Evolutionary conservation across 768 basidiomycete species (phyloP), one percentile per base, ranked within the genome.

Genomic region (Mycena rebaudengoi): DNA sequence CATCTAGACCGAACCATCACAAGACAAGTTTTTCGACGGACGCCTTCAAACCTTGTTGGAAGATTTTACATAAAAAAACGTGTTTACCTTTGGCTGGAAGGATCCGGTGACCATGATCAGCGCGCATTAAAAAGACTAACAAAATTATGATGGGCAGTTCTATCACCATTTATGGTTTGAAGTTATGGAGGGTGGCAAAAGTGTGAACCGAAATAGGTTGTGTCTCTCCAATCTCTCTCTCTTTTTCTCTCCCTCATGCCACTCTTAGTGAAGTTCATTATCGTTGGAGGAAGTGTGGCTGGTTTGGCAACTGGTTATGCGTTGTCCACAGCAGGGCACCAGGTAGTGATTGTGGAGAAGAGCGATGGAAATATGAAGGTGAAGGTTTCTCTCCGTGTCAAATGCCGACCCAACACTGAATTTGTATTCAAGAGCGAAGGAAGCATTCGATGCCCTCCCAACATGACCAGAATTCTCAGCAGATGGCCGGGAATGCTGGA

Each of bases 241-340:
- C 30, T 50, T 41, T 13, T 8, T 43, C 45, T 18, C 43, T 7
- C 26, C 37, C 46, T 26, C 58, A 59, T 59, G 58, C 45, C 58
- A 11, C 1, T 21, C 29, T 28, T 40, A 10, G 5, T 80, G 73
- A 77, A 77, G 57, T 70, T 76, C 26, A 68, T 80, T 30, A 71
- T 80, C 53, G 64, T 80, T 23, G 79, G 78, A 5, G 78, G 72
- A 12, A 77, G 78, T 1, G 72, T 79, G 51, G 74, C 74, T 13
- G 78, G 78, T 18, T 73, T 80, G 4, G 66, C 74, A 5, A 64
- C 72, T 26, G 78, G 75, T 39, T 74, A 73, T 53, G 70, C 77
- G 30, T 64, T 79, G 25, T 74, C 67, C 3, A 28, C 29, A 21
- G 43, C 64, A 7, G 64, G 64, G 13, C 64, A 65, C 26, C 57